These are phyloP conservation scores for Colletotrichum aenigma DNA, from an alignment of 2,329 filamentous ascomycete genomes.

Conservation along the genomic window DNA sequence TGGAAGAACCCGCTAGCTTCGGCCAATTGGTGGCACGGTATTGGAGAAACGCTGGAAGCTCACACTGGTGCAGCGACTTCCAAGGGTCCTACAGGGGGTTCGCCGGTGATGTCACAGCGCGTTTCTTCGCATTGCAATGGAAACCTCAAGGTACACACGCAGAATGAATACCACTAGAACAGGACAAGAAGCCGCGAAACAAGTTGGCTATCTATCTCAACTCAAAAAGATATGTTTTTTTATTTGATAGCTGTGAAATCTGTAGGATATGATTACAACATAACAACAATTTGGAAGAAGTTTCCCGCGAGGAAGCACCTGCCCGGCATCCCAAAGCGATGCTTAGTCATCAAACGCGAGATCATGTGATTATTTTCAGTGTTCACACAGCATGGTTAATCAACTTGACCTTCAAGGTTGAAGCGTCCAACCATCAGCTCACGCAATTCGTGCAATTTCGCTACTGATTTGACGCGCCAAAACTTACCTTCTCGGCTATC, in stretches of 20 bases:
- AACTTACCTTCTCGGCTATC: not conserved
- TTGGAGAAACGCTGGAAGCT: not conserved
- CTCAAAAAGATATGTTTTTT: rapidly evolving
- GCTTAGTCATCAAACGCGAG: slow-evolving; percentile 1
- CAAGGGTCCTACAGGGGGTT: slow-evolving; percentile 5
- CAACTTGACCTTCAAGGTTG: not conserved
- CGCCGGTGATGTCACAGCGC: slow-evolving; percentile 1
- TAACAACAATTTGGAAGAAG: not conserved
- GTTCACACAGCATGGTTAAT: not conserved
- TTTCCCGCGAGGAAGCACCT: not conserved
- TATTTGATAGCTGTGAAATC: no score
- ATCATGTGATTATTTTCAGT: slow-evolving; percentile 6
- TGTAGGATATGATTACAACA: not conserved
- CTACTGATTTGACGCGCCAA: not conserved
- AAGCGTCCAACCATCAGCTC: not conserved
- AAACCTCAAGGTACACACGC: not conserved
- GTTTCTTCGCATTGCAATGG: not conserved
- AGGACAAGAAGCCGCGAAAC: not conserved
- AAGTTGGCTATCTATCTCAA: not conserved
- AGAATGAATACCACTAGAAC: not conserved
- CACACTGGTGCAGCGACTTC: not conserved
- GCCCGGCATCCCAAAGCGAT: not conserved
- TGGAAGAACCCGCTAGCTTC: not conserved
- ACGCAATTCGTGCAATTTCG: not conserved
- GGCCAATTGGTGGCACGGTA: not conserved